phyloP scores from a whole-genome alignment of 2,329 filamentous ascomycete genomes.

The Leptographium procerum region DNA sequence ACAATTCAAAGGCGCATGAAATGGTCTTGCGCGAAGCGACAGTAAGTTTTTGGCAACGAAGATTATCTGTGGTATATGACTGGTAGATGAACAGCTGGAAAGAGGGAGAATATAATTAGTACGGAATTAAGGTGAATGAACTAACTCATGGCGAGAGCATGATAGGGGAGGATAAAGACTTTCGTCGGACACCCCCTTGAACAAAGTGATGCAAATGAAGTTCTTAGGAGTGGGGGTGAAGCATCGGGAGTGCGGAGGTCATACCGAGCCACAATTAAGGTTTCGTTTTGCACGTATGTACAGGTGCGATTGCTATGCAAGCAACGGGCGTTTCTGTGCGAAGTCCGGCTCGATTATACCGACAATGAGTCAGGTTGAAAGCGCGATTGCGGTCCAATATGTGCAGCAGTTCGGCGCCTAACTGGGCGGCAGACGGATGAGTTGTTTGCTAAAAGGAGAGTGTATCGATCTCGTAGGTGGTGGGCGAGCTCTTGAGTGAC shows the following conservation, averaged over 20 bases:
- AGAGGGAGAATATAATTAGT: conserved; percentile 9
- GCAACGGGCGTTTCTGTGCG: background rate
- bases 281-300: conserved; percentile 7
- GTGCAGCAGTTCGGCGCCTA: background rate
- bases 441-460: background rate
- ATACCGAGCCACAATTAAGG: conserved; percentile 9
- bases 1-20: conserved; percentile 14
- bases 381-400: background rate
- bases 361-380: background rate
- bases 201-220: background rate
- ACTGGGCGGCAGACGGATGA: background rate
- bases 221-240: conserved; percentile 2
- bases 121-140: background rate
- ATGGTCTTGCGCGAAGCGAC: conserved; percentile 17
- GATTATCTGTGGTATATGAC: too few species aligned
- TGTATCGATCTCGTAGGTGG: background rate
- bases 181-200: conserved; percentile 1
- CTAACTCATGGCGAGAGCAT: background rate
- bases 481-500: background rate
- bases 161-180: conserved; percentile 5
- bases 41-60: too few species aligned
- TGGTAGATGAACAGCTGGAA: background rate
- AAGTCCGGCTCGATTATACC: background rate
- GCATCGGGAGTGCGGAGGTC: conserved; percentile 3
- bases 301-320: background rate